Evolutionary conservation across 305 asterid genomes (phyloP).

Genomic region (Rubia occidens): DNA sequence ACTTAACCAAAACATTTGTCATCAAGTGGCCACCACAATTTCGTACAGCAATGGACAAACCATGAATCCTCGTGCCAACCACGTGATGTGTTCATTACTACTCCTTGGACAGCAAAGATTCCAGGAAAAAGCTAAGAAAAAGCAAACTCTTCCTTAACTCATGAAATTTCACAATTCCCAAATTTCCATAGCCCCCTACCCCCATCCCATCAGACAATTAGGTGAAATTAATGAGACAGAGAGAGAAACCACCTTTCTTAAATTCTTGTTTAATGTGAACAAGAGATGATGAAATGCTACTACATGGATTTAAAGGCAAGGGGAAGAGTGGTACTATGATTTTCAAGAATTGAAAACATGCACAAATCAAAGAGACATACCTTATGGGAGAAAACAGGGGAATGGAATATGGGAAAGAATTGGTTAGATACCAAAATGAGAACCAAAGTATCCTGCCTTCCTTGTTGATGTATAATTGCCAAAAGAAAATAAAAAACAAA

Average conservation of each 20-base stretch:
- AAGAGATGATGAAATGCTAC: not conserved
- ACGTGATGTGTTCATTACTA: conserved; percentile 6
- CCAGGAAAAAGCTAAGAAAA: too few species aligned
- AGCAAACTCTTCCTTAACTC: not conserved
- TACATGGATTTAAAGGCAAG: not conserved
- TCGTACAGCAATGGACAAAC: conserved; percentile 7
- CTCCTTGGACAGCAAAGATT: conserved; percentile 7
- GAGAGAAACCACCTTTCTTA: not conserved
- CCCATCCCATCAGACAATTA: not conserved
- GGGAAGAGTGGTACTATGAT: too few species aligned
- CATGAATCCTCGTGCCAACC: not conserved
- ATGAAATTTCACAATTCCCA: not conserved
- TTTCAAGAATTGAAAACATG: not conserved
- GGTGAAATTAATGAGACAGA: not conserved
- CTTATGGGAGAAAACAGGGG: not conserved
- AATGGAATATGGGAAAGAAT: not conserved
- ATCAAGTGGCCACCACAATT: not conserved
- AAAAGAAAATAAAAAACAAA: not conserved
- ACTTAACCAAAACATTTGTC: conserved; percentile 8
- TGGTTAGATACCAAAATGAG: not conserved
- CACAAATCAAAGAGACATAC: not conserved
- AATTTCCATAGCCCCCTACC: not conserved
- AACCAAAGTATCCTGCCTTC: not conserved
- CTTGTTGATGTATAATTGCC: not conserved
- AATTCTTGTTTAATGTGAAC: not conserved